These are phyloP conservation scores for Rhizoctonia solani DNA, from an alignment of 1,284 basidiomycete genomes.

Conservation along the genomic window DNA sequence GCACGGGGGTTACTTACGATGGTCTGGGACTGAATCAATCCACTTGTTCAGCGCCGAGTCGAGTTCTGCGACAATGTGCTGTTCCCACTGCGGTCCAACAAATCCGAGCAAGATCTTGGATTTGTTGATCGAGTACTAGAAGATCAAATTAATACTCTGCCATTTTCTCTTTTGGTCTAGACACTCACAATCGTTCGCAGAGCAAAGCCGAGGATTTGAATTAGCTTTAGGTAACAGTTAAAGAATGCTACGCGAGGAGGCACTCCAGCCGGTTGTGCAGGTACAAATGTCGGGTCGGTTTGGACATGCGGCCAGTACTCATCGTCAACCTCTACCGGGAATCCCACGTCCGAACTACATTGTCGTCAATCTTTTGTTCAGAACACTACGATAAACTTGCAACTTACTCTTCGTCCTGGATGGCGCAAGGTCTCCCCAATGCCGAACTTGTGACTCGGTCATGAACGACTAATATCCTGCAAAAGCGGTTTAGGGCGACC, in stretches of 20 bases:
- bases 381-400: neutral
- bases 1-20: slow-evolving; percentile 56
- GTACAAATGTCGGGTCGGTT: slow-evolving; percentile 49
- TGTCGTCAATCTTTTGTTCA: neutral
- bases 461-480: slow-evolving; percentile 63
- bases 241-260: slow-evolving; percentile 68
- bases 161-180: neutral
- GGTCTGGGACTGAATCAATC: slow-evolving; percentile 71
- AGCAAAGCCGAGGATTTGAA: slow-evolving; percentile 70
- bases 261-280: slow-evolving; percentile 61
- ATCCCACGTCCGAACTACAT: slow-evolving; percentile 70
- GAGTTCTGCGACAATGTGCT: slow-evolving; percentile 71
- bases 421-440: slow-evolving; percentile 78
- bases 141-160: neutral
- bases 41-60: slow-evolving; percentile 73
- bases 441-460: slow-evolving; percentile 69
- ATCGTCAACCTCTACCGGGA: slow-evolving; percentile 83
- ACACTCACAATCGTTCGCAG: slow-evolving; percentile 65
- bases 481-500: neutral
- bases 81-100: slow-evolving; percentile 65
- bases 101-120: slow-evolving; percentile 61
- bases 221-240: slow-evolving; percentile 67
- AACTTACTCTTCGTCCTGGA: slow-evolving; percentile 82
- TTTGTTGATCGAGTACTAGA: slow-evolving; percentile 73
- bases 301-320: slow-evolving; percentile 71